Evolutionary conservation across 768 basidiomycete genomes (phyloP), one percentile per base, ranked within the genome.

Genomic region (Tremella mesenterica): DNA sequence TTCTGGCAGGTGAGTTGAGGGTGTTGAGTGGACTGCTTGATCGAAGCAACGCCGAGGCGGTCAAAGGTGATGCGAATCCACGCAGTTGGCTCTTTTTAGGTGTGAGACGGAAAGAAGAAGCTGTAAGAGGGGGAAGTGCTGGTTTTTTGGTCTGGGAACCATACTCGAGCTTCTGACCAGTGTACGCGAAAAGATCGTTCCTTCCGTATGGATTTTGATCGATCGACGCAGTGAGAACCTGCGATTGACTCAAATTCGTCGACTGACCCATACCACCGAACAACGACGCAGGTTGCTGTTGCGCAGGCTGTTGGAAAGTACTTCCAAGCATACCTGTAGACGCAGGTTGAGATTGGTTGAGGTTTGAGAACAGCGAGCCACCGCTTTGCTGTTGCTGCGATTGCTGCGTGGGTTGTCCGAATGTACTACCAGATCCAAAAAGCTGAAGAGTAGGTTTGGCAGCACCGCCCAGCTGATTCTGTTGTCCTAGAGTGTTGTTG

Each of bases 221-320:
- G 65, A 96, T 88, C 18, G 91, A 91, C 1, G 89, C 86, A 8
- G 84, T 85, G 49, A 93, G 76, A 0, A 79, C 72, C 73, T 81
- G 81, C 36, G 76, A 75, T 28, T 74, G 80, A n/a, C 77, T 74
- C 74, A 78, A n/a, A 79, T 78, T 29, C 76, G 72, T 12, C 78
- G 80, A 68, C 79, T 83, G 64, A 23, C 61, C 61, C 13, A 67
- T 44, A 23, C 49, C 38, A 36, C 73, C 75, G 21, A 77, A 77
- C 57, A 83, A 83, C 20, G 85, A 50, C 23, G 74, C 74, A 12
- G 58, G 53, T 13, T 53, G 44, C 41, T 62, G 65, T 53, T 65
- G 60, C 52, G 70, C 53, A 51, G 63, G 39, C 54, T 65, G 56
- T 52, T 76, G 75, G n/a, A n/a, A n/a, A 48, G 73, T 73, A 60